Conservation (phyloP, 2,329 filamentous ascomycete genomes). For the Sporothrix dimorphospora region DNA sequence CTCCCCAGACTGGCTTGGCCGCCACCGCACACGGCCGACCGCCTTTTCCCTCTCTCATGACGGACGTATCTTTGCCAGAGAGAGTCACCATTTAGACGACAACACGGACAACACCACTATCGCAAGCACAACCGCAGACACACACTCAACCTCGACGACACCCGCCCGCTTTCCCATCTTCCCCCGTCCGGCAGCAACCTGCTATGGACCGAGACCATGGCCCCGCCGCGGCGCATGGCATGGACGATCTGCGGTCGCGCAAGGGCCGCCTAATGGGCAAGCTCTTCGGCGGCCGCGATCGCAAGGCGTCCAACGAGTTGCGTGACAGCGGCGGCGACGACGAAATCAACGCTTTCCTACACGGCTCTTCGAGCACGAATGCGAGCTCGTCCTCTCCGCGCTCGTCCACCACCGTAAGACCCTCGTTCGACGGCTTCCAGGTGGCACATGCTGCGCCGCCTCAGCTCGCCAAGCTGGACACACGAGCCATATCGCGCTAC, state of each 20-base stretch:
- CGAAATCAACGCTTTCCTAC: constrained; percentile 62
- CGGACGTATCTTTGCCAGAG: neutral
- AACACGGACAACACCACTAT: too few relatives aligned
- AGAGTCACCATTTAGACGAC: neutral
- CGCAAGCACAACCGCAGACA: neutral
- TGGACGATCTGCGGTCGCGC: constrained; percentile 42
- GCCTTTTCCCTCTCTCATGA: neutral
- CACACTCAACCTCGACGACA: neutral
- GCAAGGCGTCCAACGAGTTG: constrained; percentile 44
- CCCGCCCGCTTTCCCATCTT: neutral
- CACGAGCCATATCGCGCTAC: constrained; percentile 57
- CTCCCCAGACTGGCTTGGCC: neutral
- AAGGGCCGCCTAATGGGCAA: constrained; percentile 65
- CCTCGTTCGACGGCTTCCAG: constrained; percentile 59
- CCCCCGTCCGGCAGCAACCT: neutral
- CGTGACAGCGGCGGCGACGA: constrained; percentile 38
- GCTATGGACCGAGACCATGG: constrained; percentile 33
- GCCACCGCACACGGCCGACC: neutral
- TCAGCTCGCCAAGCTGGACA: constrained; percentile 57
- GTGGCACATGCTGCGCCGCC: constrained; percentile 56
- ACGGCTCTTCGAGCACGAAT: constrained; percentile 44
- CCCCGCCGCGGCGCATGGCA: constrained; percentile 22
- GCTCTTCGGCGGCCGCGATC: constrained; percentile 54
- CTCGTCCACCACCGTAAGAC: constrained; percentile 7
- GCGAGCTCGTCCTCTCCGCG: constrained; percentile 20